phyloP scores from a whole-genome alignment of 768 basidiomycete genomes.

The Candolleomyces aberdarensis region DNA sequence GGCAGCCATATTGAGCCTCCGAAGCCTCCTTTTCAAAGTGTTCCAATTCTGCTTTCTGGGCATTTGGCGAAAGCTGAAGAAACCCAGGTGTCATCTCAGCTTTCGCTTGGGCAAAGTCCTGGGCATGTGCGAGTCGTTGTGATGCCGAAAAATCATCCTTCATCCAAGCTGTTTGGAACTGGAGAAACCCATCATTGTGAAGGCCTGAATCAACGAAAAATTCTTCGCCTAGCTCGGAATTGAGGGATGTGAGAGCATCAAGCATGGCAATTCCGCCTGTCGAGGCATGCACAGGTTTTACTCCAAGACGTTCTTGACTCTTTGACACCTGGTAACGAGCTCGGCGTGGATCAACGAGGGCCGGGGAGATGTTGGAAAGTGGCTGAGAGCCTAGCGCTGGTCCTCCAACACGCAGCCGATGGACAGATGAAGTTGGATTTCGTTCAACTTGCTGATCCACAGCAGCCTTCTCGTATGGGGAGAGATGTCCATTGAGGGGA shows the following conservation, averaged over 20 bases:
- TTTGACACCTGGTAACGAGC: too few species aligned
- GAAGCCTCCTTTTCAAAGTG: neutral
- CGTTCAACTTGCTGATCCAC: too few species aligned
- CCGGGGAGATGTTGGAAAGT: too few species aligned
- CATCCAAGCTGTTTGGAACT: neutral
- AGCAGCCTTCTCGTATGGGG: too few species aligned
- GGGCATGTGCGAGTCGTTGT: neutral
- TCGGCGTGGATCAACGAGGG: too few species aligned
- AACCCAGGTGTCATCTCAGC: neutral
- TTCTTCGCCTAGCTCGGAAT: neutral
- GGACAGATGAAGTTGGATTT: too few species aligned
- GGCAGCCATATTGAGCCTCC: too few species aligned
- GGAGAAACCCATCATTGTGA: neutral
- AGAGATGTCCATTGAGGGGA: too few species aligned
- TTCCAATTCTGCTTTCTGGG: neutral
- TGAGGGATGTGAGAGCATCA: neutral
- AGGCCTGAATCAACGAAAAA: neutral
- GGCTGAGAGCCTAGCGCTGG: too few species aligned
- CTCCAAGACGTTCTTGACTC: too few species aligned
- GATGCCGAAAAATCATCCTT: neutral
- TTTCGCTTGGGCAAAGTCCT: neutral
- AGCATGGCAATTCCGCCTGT: neutral
- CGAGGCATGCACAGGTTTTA: too few species aligned
- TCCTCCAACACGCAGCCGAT: too few species aligned
- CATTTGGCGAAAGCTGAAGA: neutral